Percentiles rank a stretch among this genome's conserved stretches.
phyloP scores from a whole-genome alignment of 768 basidiomycete genomes.

The Boletus vermiculosoides region DNA sequence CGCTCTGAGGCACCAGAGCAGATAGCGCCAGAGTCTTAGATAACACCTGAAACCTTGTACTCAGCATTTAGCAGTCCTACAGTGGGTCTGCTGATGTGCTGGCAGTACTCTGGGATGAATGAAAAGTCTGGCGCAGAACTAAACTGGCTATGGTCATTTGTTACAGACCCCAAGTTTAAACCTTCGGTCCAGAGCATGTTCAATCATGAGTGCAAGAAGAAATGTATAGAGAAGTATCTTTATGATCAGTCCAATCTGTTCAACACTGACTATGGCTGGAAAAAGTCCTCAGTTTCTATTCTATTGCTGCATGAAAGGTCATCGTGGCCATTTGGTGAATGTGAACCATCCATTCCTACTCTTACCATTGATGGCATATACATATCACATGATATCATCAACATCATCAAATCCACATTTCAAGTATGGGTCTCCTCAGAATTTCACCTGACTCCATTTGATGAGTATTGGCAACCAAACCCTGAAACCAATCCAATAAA shows the following conservation, averaged over 20 bases:
- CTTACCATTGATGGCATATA: not conserved
- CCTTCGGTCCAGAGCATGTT: slow-evolving; percentile 10
- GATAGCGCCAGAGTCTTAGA: too few species aligned
- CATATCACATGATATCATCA: not conserved
- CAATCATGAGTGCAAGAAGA: not conserved
- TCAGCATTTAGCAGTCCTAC: slow-evolving; percentile 22
- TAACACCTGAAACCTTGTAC: slow-evolving; percentile 27
- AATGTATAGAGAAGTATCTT: slow-evolving; percentile 10
- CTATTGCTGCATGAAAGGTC: not conserved
- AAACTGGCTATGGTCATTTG: slow-evolving; percentile 27
- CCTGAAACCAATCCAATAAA: not conserved
- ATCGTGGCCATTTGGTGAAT: not conserved
- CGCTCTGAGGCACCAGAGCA: too few species aligned
- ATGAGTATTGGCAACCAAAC: slow-evolving; percentile 3
- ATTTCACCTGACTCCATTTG: slow-evolving; percentile 5
- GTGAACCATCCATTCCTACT: not conserved
- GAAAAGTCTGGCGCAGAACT: slow-evolving; percentile 32
- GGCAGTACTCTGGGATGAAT: slow-evolving; percentile 29
- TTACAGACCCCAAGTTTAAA: slow-evolving; percentile 24
- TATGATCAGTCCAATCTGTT: not conserved
- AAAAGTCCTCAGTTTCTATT: slow-evolving; percentile 2
- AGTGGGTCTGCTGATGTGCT: slow-evolving; percentile 28
- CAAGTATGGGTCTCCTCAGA: not conserved
- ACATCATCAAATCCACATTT: slow-evolving; percentile 6
- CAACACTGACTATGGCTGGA: not conserved